phyloP scores from a whole-genome alignment of 169 alveolate species.

The Plasmodium reichenowi region DNA sequence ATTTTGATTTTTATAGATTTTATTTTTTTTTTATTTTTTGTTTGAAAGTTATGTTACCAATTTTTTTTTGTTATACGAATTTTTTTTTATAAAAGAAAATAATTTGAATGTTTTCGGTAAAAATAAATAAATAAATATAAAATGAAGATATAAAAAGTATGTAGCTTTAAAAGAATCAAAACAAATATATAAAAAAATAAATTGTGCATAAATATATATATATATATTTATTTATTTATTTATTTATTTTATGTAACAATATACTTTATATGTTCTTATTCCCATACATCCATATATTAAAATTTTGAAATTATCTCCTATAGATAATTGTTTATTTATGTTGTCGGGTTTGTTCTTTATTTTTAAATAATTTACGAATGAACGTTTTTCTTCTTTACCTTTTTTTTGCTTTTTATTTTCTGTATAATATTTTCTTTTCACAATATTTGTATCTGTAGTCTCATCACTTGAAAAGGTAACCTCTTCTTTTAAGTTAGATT shows the following conservation, averaged over 20 bases:
- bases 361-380: slow-evolving; percentile 7
- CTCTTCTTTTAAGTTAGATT: slow-evolving; percentile 22
- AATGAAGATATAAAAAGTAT: no score
- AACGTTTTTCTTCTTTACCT: slow-evolving; percentile 2
- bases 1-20: no score
- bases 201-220: background rate
- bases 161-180: no score
- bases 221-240: no score
- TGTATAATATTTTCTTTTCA: slow-evolving; percentile 10
- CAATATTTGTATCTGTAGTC: slow-evolving; percentile 33
- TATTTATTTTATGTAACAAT: slow-evolving; percentile 10
- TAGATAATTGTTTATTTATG: slow-evolving; percentile 14
- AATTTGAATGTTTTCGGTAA: no score
- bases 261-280: slow-evolving; percentile 56
- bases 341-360: background rate
- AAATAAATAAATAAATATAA: no score
- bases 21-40: background rate
- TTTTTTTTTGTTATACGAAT: no score
- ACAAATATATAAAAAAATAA: background rate
- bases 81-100: no score
- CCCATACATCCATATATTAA: slow-evolving; percentile 72
- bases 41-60: background rate
- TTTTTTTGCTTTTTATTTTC: background rate
- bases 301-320: slow-evolving; percentile 52
- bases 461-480: slow-evolving; percentile 66